phyloP scores from a whole-genome alignment of 176 grass and related monocot species.

The Lolium perenne region DNA sequence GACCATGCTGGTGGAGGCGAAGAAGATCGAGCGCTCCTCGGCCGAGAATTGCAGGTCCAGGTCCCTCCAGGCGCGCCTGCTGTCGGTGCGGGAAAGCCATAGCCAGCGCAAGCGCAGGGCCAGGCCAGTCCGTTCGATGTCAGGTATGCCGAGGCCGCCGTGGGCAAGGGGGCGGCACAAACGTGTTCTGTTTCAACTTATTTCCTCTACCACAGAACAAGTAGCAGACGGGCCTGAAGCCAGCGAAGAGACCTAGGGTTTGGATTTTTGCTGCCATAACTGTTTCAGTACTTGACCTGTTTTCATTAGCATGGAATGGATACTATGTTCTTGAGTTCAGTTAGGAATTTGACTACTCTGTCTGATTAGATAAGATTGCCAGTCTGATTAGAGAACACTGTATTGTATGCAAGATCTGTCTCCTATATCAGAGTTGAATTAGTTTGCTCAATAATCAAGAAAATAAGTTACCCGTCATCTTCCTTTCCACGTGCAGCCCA shows the following conservation, averaged over 20 bases:
- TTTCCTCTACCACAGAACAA: not conserved
- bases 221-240: too few relatives aligned
- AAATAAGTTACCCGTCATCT: not conserved
- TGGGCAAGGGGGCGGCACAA: too few relatives aligned
- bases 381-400: not conserved
- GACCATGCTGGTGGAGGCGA: too few relatives aligned
- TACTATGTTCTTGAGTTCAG: not conserved
- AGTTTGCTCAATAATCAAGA: slow-evolving; percentile 6
- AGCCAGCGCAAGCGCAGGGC: too few relatives aligned
- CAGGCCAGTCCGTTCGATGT: too few relatives aligned
- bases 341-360: not conserved
- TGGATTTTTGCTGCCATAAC: not conserved
- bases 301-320: not conserved
- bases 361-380: slow-evolving; percentile 8
- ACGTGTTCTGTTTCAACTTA: not conserved
- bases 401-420: not conserved
- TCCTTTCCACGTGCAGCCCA: not conserved
- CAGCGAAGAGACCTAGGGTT: not conserved
- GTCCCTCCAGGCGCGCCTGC: too few relatives aligned
- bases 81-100: too few relatives aligned
- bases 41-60: too few relatives aligned
- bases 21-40: too few relatives aligned
- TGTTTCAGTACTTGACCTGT: not conserved
- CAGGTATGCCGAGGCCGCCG: too few relatives aligned
- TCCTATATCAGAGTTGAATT: not conserved